phyloP scores from a whole-genome alignment of 2,329 filamentous ascomycete species.

The Aspergillus niger region DNA sequence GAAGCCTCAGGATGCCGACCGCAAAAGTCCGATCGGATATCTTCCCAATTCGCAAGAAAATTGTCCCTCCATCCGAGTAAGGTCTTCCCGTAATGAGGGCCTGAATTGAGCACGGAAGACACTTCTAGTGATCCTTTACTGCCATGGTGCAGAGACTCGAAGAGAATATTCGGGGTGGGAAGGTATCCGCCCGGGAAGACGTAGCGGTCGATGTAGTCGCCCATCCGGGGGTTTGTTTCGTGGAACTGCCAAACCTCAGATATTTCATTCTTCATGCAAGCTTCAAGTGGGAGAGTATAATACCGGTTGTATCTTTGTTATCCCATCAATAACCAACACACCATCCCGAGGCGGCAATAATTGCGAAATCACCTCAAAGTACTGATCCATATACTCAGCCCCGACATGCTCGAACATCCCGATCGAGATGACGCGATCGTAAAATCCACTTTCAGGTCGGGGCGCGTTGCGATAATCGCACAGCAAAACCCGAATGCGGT shows the following conservation, averaged over 20 bases:
- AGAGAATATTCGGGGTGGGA: conserved; percentile 58
- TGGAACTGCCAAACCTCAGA: conserved; percentile 46
- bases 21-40: conserved; percentile 63
- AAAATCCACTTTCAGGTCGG: conserved; percentile 57
- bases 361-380: conserved; percentile 65
- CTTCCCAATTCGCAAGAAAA: conserved; percentile 65
- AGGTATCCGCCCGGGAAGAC: conserved; percentile 79
- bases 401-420: conserved; percentile 79
- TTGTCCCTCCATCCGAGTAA: conserved; percentile 68
- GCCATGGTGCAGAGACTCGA: conserved; percentile 62
- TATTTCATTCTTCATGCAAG: no score
- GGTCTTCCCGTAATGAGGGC: conserved; percentile 71
- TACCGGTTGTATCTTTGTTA: conserved; percentile 70
- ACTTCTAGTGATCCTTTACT: conserved; percentile 65
- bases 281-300: not conserved
- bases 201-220: conserved; percentile 75
- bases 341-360: conserved; percentile 64
- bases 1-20: conserved; percentile 61
- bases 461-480: conserved; percentile 69
- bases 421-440: conserved; percentile 73
- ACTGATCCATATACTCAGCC: conserved; percentile 65
- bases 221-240: conserved; percentile 64
- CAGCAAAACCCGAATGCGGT: conserved; percentile 65
- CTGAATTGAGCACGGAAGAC: conserved; percentile 70
- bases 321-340: conserved; percentile 75